Conservation (phyloP, 805 yeast species). For the Candida mattraensis region DNA sequence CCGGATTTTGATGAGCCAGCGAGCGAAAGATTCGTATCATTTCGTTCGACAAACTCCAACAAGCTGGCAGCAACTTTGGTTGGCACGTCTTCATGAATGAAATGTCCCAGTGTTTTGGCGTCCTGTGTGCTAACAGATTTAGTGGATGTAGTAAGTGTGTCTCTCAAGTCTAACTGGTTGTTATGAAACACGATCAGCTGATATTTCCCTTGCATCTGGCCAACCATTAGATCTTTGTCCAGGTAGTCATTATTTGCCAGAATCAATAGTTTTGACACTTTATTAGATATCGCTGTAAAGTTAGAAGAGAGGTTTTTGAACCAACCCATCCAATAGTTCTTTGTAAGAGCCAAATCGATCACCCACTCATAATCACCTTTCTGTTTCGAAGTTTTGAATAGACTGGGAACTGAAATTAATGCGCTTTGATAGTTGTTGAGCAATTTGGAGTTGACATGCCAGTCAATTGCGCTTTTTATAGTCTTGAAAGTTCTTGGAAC, state of each 20-base stretch:
- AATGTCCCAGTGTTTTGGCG: slow-evolving; percentile 74
- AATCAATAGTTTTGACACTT: slow-evolving; percentile 65
- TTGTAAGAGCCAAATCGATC: slow-evolving; percentile 60
- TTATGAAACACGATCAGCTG: slow-evolving; percentile 77
- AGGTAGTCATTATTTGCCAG: slow-evolving; percentile 88
- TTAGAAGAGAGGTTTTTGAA: slow-evolving; percentile 63
- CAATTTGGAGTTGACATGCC: slow-evolving; percentile 68
- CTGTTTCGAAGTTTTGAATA: slow-evolving; percentile 37
- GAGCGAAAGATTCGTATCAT: slow-evolving; percentile 31
- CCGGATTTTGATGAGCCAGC: slow-evolving; percentile 20
- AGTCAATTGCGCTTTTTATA: slow-evolving; percentile 63
- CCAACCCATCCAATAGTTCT: slow-evolving; percentile 81
- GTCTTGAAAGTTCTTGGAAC: slow-evolving; percentile 63
- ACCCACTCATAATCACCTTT: slow-evolving; percentile 48
- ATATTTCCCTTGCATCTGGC: slow-evolving; percentile 97
- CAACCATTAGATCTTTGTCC: slow-evolving; percentile 83
- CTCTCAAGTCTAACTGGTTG: slow-evolving; percentile 15
- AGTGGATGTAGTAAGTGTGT: slow-evolving; percentile 28
- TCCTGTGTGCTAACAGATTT: slow-evolving; percentile 22
- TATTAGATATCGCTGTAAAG: slow-evolving; percentile 39
- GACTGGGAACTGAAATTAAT: slow-evolving; percentile 70
- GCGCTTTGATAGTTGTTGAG: slow-evolving; percentile 66
- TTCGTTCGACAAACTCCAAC: slow-evolving; percentile 48
- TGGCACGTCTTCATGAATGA: slow-evolving; percentile 92
- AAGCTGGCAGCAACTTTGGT: slow-evolving; percentile 58